Conservation (phyloP, 306 rosid species). For the Cucumis melo region DNA sequence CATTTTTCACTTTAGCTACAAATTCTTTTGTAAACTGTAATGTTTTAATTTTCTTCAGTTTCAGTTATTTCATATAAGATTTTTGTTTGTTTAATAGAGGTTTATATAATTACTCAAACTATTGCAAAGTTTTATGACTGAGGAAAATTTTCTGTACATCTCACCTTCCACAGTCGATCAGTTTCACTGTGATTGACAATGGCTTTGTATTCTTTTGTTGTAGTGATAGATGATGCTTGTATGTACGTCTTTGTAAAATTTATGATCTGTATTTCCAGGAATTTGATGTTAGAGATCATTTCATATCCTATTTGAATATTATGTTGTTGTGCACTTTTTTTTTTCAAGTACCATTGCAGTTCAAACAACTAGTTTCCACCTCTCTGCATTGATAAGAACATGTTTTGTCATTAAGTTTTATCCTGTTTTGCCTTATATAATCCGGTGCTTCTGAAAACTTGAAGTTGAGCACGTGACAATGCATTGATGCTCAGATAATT, state of each 20-base stretch:
- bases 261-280: not conserved
- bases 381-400: not conserved
- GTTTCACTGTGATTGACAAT: not conserved
- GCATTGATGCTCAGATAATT: slow-evolving; percentile 31
- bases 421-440: not conserved
- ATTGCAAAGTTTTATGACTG: not conserved
- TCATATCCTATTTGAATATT: not conserved
- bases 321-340: not conserved
- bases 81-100: not conserved
- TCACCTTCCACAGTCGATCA: not conserved
- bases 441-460: slow-evolving; percentile 10
- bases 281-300: not conserved
- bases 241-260: not conserved
- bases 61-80: not conserved
- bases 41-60: not conserved
- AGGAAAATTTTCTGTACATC: not conserved
- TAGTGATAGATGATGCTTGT: too few relatives aligned
- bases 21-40: not conserved
- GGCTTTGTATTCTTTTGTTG: too few relatives aligned
- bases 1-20: not conserved
- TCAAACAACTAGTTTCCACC: not conserved
- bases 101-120: not conserved
- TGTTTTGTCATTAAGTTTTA: not conserved
- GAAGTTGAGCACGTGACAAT: slow-evolving; percentile 16
- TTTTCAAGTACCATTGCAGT: not conserved